Conservation (phyloP, 495 filamentous ascomycete species). For the Astrothelium macrocarpum region DNA sequence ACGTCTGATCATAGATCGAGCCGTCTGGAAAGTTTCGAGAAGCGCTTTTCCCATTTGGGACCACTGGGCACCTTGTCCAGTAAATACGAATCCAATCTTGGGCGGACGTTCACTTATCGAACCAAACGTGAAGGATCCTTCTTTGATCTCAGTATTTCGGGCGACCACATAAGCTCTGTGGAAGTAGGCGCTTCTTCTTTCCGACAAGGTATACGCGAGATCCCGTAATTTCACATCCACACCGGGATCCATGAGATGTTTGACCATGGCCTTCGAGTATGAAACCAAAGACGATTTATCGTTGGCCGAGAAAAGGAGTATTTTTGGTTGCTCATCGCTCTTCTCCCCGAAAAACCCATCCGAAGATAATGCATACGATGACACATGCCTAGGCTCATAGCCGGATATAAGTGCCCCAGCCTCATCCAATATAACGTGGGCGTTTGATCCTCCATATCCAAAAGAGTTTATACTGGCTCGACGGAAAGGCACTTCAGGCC, state of each 20-base stretch:
- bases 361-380: neutral
- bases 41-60: slow-evolving; percentile 30
- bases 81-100: slow-evolving; percentile 29
- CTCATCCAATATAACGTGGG: neutral
- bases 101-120: neutral
- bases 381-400: neutral
- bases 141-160: neutral
- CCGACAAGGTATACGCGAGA: neutral
- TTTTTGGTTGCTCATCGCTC: neutral
- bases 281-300: neutral
- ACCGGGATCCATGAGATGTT: neutral
- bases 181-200: neutral
- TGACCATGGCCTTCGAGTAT: neutral
- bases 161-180: neutral
- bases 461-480: neutral
- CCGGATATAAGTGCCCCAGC: neutral
- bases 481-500: slow-evolving; percentile 14
- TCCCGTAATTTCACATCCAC: neutral
- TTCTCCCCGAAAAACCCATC: neutral
- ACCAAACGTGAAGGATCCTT: neutral
- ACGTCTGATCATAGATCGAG: neutral
- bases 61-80: slow-evolving; percentile 41
- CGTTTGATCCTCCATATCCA: neutral
- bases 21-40: neutral
- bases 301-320: neutral